Percentiles rank a stretch among this genome's conserved stretches.
These are phyloP conservation scores for Exophiala dermatitidis DNA, from an alignment of 2,329 filamentous ascomycete genomes.

Conservation along the genomic window DNA sequence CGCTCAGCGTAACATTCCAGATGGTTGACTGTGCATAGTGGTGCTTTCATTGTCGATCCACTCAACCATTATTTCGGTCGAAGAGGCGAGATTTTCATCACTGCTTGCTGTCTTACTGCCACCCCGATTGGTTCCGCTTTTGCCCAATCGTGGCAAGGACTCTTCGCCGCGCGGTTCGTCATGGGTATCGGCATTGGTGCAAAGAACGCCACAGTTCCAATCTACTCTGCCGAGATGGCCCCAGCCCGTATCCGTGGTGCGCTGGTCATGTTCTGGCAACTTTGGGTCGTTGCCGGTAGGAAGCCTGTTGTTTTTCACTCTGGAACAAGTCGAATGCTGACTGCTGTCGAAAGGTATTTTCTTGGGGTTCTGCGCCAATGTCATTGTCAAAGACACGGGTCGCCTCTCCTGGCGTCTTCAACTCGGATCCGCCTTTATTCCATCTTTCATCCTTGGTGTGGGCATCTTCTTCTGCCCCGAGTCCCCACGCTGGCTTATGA, in stretches of 20 bases:
- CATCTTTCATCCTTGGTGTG: constrained; percentile 53
- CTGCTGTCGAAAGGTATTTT: constrained; percentile 53
- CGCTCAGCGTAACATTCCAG: background rate
- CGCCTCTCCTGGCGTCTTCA: constrained; percentile 56
- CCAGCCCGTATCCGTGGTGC: constrained; percentile 46
- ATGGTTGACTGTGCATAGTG: background rate
- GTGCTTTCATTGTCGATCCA: constrained; percentile 45
- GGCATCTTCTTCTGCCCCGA: constrained; percentile 55
- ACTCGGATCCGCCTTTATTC: constrained; percentile 58
- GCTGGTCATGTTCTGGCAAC: constrained; percentile 48
- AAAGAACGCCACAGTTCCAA: constrained; percentile 40
- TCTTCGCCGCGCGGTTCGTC: constrained; percentile 38
- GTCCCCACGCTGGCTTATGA: constrained; percentile 37
- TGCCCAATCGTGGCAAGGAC: constrained; percentile 35
- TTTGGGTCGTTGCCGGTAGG: constrained; percentile 44
- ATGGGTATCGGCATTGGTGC: constrained; percentile 39
- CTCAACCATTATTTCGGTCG: constrained; percentile 29
- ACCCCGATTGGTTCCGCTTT: constrained; percentile 29
- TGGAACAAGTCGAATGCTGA: constrained; percentile 41
- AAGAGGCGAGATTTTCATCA: constrained; percentile 29
- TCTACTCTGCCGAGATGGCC: constrained; percentile 43
- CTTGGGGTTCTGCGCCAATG: constrained; percentile 58
- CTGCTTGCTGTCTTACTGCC: constrained; percentile 31
- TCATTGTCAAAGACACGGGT: constrained; percentile 55
- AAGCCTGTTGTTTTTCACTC: background rate